Percentiles rank a stretch among this genome's conserved stretches.
Evolutionary conservation across 2,329 filamentous ascomycete genomes (phyloP).

Genomic region (Phoma herbarum): DNA sequence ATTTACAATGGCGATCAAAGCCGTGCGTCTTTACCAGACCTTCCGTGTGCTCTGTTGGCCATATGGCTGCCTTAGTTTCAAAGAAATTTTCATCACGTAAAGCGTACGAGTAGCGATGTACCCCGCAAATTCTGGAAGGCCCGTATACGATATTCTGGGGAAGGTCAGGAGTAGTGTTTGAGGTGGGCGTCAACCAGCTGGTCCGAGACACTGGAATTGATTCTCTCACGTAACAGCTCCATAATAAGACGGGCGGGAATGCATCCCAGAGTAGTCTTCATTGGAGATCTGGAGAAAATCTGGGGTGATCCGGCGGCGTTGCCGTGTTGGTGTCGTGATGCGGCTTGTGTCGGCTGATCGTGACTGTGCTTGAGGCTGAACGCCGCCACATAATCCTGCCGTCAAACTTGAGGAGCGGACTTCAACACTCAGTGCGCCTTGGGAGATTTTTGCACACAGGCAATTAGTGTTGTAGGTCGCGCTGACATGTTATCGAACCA

Average conservation of each 20-base stretch:
- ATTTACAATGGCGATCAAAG: background rate
- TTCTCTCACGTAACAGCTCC: slow-evolving; percentile 24
- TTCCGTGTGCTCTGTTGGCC: background rate
- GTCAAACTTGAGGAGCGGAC: background rate
- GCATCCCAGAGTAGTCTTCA: slow-evolving; percentile 11
- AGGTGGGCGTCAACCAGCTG: background rate
- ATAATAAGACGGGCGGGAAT: slow-evolving; percentile 23
- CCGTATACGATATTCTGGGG: slow-evolving; percentile 1
- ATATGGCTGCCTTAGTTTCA: background rate
- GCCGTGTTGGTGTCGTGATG: slow-evolving; percentile 5
- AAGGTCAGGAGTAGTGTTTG: slow-evolving; percentile 1
- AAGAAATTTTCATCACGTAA: slow-evolving; percentile 5
- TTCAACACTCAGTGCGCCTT: slow-evolving; percentile 6
- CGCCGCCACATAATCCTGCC: background rate
- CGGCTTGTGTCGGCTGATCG: slow-evolving; percentile 15
- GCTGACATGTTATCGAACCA: background rate
- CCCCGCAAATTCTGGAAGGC: background rate
- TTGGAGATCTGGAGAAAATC: slow-evolving; percentile 14
- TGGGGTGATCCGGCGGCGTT: slow-evolving; percentile 9
- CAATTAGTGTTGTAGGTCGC: background rate
- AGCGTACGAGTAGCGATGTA: background rate
- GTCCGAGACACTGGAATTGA: background rate
- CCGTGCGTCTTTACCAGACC: background rate
- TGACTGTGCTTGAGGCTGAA: slow-evolving; percentile 6
- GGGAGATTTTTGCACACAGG: slow-evolving; percentile 1